Percentiles rank a stretch among this genome's conserved stretches.
These are phyloP conservation scores for Byssochlamys sp. DNA, from an alignment of 2,329 filamentous ascomycete species.

Conservation along the genomic window DNA sequence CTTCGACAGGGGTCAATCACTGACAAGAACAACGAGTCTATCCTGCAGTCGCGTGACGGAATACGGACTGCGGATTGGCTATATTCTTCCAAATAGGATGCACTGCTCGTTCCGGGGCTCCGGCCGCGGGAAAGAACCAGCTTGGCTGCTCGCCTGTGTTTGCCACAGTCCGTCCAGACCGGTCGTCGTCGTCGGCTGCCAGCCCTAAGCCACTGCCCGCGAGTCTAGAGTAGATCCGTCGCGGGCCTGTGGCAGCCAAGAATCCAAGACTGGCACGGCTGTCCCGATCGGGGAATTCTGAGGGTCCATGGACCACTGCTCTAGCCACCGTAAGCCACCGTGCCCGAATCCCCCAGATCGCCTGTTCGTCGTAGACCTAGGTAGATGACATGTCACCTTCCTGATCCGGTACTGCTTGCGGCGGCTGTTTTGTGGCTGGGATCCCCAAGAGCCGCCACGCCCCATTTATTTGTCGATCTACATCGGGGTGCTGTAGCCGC, in stretches of 20 bases:
- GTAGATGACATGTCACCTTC: not conserved
- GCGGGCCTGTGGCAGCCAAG: not conserved
- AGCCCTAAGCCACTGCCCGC: not conserved
- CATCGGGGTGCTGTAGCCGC: not conserved
- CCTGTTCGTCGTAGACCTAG: not conserved
- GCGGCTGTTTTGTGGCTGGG: not conserved
- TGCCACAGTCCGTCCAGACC: not conserved
- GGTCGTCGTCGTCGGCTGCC: not conserved
- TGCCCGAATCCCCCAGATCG: not conserved
- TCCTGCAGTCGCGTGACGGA: not conserved
- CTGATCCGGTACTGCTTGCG: not conserved
- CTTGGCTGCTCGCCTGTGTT: not conserved
- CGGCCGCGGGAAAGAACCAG: not conserved
- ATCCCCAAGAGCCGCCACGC: not conserved
- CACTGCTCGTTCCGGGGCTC: not conserved
- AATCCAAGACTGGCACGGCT: not conserved
- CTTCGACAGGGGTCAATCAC: not conserved
- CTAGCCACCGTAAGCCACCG: not conserved
- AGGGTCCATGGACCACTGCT: not conserved
- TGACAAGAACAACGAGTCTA: not conserved
- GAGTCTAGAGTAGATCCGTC: not conserved
- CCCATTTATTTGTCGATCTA: not conserved
- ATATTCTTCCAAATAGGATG: not conserved
- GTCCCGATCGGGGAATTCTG: not conserved
- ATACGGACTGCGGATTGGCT: not conserved